A percentile compares a stretch with the other conserved stretches of the same genome.
Evolutionary conservation across 176 grass and related monocot genomes (phyloP).

Genomic region (Alloteropsis semialata): DNA sequence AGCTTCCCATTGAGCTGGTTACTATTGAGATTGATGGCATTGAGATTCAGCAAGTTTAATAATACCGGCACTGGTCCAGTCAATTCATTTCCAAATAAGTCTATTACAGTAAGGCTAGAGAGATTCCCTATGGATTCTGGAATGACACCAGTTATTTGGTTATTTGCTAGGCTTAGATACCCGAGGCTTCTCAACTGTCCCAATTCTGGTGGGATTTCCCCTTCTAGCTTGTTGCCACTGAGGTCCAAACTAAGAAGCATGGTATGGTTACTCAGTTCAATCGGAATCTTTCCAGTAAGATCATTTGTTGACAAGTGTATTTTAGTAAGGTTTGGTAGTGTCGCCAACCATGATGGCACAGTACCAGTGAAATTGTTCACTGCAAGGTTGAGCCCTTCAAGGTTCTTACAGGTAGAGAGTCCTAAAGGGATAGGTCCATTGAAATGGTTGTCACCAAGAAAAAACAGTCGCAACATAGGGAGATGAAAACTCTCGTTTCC

Average conservation of each 20-base stretch:
- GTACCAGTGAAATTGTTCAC: constrained; percentile 32
- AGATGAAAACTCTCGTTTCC: constrained; percentile 35
- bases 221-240: constrained; percentile 33
- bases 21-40: not conserved
- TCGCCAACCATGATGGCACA: constrained; percentile 36
- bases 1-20: constrained; percentile 39
- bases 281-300: constrained; percentile 32
- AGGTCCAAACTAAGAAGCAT: constrained; percentile 30
- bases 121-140: constrained; percentile 31
- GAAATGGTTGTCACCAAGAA: not conserved
- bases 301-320: constrained; percentile 35
- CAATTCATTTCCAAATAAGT: not conserved
- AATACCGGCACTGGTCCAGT: constrained; percentile 36
- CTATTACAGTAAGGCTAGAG: not conserved
- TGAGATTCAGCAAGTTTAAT: constrained; percentile 31
- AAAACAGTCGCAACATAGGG: constrained; percentile 7
- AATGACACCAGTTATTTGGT: constrained; percentile 35
- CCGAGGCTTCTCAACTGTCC: not conserved
- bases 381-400: not conserved
- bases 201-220: constrained; percentile 28
- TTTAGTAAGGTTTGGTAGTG: not conserved
- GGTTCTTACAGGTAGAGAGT: constrained; percentile 21
- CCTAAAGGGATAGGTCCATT: constrained; percentile 22
- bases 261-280: constrained; percentile 23
- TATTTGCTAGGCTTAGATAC: constrained; percentile 20